Percentiles rank a stretch among this genome's conserved stretches.
Conservation (phyloP, 768 basidiomycete genomes). For the Wakefieldia striispora region DNA sequence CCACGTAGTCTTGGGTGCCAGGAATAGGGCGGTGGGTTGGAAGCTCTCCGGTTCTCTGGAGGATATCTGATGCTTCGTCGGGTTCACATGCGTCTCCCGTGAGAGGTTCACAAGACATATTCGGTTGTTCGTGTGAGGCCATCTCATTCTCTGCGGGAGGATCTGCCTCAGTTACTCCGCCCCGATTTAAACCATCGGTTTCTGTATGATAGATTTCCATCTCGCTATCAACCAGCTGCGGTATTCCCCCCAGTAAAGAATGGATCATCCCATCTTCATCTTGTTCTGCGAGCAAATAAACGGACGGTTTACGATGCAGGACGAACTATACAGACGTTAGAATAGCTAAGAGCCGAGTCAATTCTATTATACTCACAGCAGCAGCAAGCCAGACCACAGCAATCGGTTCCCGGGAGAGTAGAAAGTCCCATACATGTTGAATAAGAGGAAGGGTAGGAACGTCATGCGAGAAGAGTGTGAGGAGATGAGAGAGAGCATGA, state of each 20-base stretch:
- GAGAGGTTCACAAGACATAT: not conserved
- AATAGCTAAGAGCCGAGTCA: not conserved
- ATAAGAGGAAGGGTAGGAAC: slow-evolving; percentile 85
- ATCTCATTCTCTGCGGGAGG: not conserved
- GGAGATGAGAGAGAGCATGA: slow-evolving; percentile 83
- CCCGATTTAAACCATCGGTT: not conserved
- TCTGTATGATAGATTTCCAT: not conserved
- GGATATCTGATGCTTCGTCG: not conserved
- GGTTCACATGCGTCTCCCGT: not conserved
- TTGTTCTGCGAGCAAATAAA: slow-evolving; percentile 57
- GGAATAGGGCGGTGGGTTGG: not conserved
- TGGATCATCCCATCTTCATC: slow-evolving; percentile 84
- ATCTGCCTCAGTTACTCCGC: not conserved
- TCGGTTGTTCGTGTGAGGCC: not conserved
- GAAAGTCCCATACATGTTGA: slow-evolving; percentile 89
- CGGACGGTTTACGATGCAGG: slow-evolving; percentile 67
- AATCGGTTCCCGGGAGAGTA: slow-evolving; percentile 81
- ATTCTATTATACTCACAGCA: slow-evolving; percentile 52
- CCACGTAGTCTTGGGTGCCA: not conserved
- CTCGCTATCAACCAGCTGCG: slow-evolving; percentile 40
- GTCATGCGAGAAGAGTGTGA: slow-evolving; percentile 92
- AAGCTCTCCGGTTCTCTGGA: not conserved
- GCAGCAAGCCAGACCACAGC: slow-evolving; percentile 78
- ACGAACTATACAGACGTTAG: slow-evolving; percentile 52
- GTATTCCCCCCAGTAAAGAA: slow-evolving; percentile 64